These are phyloP conservation scores for Geotrichum phurueaensis DNA, from an alignment of 1,139 yeast species.

Conservation along the genomic window DNA sequence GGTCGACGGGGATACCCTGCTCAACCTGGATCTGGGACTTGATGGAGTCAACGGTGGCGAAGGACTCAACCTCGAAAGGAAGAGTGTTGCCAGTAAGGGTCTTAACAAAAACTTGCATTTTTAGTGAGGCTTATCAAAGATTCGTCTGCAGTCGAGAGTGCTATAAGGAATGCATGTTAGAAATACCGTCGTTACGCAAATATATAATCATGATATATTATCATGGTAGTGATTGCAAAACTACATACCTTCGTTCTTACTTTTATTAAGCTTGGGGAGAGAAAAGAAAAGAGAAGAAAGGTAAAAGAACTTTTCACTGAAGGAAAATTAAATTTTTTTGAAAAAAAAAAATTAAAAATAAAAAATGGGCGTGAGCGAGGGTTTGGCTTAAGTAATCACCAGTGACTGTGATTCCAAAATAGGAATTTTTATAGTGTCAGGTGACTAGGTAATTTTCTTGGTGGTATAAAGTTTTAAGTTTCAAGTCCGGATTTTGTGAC, in stretches of 20 bases:
- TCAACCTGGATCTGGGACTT: conserved; percentile 98
- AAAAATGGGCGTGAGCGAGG: not conserved
- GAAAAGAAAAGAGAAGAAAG: conserved; percentile 12
- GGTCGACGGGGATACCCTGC: conserved; percentile 99
- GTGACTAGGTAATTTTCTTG: not conserved
- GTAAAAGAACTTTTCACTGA: not conserved
- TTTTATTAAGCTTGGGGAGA: conserved; percentile 16
- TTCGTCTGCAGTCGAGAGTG: conserved; percentile 33
- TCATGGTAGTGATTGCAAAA: not conserved
- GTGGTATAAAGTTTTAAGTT: not conserved
- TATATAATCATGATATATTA: not conserved
- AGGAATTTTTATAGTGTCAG: not conserved
- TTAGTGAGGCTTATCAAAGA: conserved; percentile 21
- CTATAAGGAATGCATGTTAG: conserved; percentile 5
- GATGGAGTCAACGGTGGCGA: conserved; percentile 98
- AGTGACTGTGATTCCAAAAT: conserved; percentile 12
- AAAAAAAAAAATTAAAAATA: not conserved
- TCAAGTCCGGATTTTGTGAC: not conserved
- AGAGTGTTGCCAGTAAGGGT: conserved; percentile 99
- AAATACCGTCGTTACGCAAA: not conserved
- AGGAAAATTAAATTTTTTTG: not conserved
- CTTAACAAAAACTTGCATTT: conserved; percentile 97
- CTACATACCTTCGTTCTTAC: conserved; percentile 25
- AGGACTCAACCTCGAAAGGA: conserved; percentile 98
- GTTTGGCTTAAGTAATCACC: not conserved